Conservation (phyloP, 192 early-diverging fungal genomes). For the Geranomyces variabilis region DNA sequence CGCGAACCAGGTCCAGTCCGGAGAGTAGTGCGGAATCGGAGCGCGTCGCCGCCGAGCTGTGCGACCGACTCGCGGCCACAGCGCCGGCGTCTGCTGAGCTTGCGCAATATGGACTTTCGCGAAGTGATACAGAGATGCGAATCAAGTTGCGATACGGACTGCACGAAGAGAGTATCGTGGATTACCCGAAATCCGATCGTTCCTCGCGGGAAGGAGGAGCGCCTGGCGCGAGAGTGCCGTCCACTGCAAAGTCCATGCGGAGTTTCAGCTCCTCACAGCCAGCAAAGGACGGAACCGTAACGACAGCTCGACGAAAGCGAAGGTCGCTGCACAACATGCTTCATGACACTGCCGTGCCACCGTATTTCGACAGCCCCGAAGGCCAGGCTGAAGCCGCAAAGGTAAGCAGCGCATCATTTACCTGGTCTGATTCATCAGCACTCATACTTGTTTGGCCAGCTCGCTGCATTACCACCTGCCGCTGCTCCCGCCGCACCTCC, state of each 20-base stretch:
- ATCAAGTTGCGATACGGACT: constrained; percentile 8
- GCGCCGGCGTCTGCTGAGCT: neutral
- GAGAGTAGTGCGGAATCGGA: neutral
- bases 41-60: neutral
- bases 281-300: too few relatives aligned
- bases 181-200: neutral
- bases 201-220: neutral
- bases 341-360: neutral
- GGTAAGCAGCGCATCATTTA: neutral
- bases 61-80: neutral
- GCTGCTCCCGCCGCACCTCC: neutral
- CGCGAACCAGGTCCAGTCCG: neutral
- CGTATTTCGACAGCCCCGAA: constrained; percentile 9
- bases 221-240: neutral
- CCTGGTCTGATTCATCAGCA: neutral
- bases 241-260: neutral
- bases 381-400: neutral
- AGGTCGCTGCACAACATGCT: constrained; percentile 14
- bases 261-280: neutral
- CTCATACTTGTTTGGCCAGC: neutral
- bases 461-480: neutral
- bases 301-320: neutral
- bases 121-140: constrained; percentile 3
- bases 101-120: neutral
- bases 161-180: neutral